These are phyloP conservation scores for Colletotrichum nymphaeae DNA, from an alignment of 2,329 filamentous ascomycete genomes.

Conservation along the genomic window DNA sequence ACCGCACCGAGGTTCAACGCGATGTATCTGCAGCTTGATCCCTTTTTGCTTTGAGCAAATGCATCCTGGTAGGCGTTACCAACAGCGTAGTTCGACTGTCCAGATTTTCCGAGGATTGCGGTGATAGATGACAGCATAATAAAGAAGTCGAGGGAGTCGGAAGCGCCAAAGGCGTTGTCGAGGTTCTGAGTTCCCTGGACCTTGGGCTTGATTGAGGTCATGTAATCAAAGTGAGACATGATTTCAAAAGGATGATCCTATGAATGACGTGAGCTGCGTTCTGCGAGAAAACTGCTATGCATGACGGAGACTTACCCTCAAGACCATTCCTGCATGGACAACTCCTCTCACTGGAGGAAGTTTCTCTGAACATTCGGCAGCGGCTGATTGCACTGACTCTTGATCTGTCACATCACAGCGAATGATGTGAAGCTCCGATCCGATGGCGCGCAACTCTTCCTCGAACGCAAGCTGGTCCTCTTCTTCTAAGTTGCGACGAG, in stretches of 20 bases:
- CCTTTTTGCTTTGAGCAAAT: neutral
- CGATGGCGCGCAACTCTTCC: slow-evolving; percentile 22
- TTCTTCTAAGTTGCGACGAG: slow-evolving; percentile 40
- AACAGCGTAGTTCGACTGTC: slow-evolving; percentile 30
- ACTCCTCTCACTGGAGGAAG: slow-evolving; percentile 52
- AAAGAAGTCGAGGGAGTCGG: slow-evolving; percentile 26
- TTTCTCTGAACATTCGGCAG: slow-evolving; percentile 4
- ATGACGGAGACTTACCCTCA: slow-evolving; percentile 36
- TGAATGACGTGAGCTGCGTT: neutral
- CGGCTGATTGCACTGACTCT: slow-evolving; percentile 24
- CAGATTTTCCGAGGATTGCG: slow-evolving; percentile 10
- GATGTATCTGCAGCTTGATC: slow-evolving; percentile 26
- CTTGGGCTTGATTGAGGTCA: slow-evolving; percentile 17
- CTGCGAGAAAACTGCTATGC: neutral
- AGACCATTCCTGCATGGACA: slow-evolving; percentile 56
- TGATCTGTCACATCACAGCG: slow-evolving; percentile 45
- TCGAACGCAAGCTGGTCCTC: slow-evolving; percentile 8
- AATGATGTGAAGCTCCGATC: slow-evolving; percentile 41
- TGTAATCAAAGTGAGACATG: slow-evolving; percentile 10
- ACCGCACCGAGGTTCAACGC: slow-evolving; percentile 39
- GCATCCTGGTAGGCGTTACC: slow-evolving; percentile 49
- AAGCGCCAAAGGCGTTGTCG: neutral
- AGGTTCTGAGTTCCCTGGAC: slow-evolving; percentile 15
- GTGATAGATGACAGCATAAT: slow-evolving; percentile 28
- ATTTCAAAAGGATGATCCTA: slow-evolving; percentile 19